Evolutionary conservation across 495 filamentous ascomycete species (phyloP).

Genomic region (Cercophora scortea): DNA sequence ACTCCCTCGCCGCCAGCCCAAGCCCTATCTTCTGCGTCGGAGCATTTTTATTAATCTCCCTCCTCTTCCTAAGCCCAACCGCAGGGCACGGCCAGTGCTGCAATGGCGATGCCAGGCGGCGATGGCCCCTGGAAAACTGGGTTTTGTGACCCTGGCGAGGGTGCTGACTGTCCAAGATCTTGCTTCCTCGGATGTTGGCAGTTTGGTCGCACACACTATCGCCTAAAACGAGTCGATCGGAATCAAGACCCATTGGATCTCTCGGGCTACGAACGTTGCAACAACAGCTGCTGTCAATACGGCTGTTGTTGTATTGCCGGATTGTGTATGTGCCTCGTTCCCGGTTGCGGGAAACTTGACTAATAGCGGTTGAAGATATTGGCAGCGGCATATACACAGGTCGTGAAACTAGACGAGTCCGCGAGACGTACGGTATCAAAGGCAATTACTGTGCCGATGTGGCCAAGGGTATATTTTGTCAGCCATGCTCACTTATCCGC

Average conservation of each 20-base stretch:
- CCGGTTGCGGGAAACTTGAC: background rate
- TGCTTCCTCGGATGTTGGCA: slow-evolving; percentile 17
- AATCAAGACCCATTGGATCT: slow-evolving; percentile 13
- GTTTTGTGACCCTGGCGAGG: slow-evolving; percentile 13
- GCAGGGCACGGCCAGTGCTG: background rate
- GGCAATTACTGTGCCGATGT: slow-evolving; percentile 14
- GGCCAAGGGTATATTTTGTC: slow-evolving; percentile 17
- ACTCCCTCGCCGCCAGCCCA: background rate
- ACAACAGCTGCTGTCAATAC: slow-evolving; percentile 12
- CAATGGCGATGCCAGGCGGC: background rate
- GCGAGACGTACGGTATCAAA: slow-evolving; percentile 16
- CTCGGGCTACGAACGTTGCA: slow-evolving; percentile 11
- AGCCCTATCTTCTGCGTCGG: background rate
- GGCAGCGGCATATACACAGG: slow-evolving; percentile 20
- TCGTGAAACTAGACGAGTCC: slow-evolving; percentile 12
- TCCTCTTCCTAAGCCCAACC: background rate
- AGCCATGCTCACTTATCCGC: slow-evolving; percentile 20
- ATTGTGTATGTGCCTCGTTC: slow-evolving; percentile 7
- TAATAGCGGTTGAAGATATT: slow-evolving; percentile 6
- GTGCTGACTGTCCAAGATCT: slow-evolving; percentile 11
- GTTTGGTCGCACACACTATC: slow-evolving; percentile 15
- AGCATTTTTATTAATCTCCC: slow-evolving; percentile 3
- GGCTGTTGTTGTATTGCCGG: slow-evolving; percentile 7
- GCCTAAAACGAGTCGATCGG: slow-evolving; percentile 7
- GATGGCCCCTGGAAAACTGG: slow-evolving; percentile 10